Evolutionary conservation across 805 yeast species (phyloP).

Genomic region (Saccharomyces eubayanus): DNA sequence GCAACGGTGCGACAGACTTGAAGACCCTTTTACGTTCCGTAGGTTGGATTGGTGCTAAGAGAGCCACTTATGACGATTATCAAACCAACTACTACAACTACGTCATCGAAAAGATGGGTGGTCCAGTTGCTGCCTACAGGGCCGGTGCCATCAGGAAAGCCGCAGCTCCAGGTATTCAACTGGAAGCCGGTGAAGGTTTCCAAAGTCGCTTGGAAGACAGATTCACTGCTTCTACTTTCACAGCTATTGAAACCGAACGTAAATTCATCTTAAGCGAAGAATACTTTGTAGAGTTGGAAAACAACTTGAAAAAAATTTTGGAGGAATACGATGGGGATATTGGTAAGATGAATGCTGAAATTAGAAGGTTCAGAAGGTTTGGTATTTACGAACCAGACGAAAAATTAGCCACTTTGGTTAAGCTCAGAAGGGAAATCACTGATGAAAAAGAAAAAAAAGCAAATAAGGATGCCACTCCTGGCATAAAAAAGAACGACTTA

Average conservation of each 20-base stretch:
- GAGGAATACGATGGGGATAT: slow-evolving; percentile 31
- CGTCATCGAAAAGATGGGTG: slow-evolving; percentile 60
- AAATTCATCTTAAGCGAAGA: slow-evolving; percentile 51
- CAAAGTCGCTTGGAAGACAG: slow-evolving; percentile 45
- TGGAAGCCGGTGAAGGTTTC: slow-evolving; percentile 81
- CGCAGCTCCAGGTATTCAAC: slow-evolving; percentile 48
- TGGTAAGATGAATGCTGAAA: slow-evolving; percentile 32
- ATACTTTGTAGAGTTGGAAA: slow-evolving; percentile 45
- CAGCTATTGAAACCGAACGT: slow-evolving; percentile 34
- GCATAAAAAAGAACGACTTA: not conserved
- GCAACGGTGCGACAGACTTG: slow-evolving; percentile 7
- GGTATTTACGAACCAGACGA: slow-evolving; percentile 50
- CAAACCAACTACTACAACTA: slow-evolving; percentile 57
- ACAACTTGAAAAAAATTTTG: slow-evolving; percentile 35
- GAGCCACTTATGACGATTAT: slow-evolving; percentile 62
- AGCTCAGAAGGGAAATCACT: slow-evolving; percentile 20
- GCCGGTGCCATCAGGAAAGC: slow-evolving; percentile 59
- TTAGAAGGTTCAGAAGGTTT: slow-evolving; percentile 57
- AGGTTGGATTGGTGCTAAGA: slow-evolving; percentile 95
- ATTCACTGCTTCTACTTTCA: slow-evolving; percentile 28
- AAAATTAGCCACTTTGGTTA: slow-evolving; percentile 21
- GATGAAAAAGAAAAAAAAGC: slow-evolving; percentile 39
- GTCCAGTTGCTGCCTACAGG: slow-evolving; percentile 66
- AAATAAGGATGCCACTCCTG: slow-evolving; percentile 37
- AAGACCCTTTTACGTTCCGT: slow-evolving; percentile 44